Evolutionary conservation across 148 eudicot species (phyloP), one percentile per base, ranked within the genome.

Genomic region (Silene conica): DNA sequence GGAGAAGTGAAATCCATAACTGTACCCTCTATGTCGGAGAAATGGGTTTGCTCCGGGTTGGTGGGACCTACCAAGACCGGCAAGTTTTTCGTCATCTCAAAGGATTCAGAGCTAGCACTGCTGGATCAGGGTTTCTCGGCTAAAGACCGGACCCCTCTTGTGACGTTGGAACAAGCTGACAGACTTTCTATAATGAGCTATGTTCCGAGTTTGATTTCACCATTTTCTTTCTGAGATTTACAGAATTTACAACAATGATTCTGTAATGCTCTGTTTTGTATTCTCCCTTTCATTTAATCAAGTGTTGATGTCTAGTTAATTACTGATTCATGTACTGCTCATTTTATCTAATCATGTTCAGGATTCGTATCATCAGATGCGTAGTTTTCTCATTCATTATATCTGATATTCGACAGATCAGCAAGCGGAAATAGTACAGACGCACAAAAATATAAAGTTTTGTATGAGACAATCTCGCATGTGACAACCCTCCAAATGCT

Each of bases 141-240:
- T 57, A 71, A 16, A 28, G 48, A 75, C 22, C 54, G 45, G 22
- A 43, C 31, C 57, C 74, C 75, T 22, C 79, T 80, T 8, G 46
- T 80, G 58, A 80, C 75, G 10, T 64, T 80, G 0, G 48, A 71
- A 60, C 60, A 57, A 70, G 69, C 50, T 57, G 26, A 58, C 0
- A 57, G 31, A 45, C 67, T 72, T 56, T 58, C 19, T 28, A 38
- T 80, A 13, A 23, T 71, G 41, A 52, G 76, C 45, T 80, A 57
- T 63, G 68, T 25, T 45, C 82, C 82, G 1, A 80, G 79, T 71
- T 71, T 80, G 67, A 71, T 80, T 31, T 71, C 82, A 41, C 76
- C 79, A 6, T 69, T 12, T 62, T 18, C 20, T 14, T 31, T 20
- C 5, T 63, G 67, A 74, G 43, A 45, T 26, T 34, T 8, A 64